A percentile compares a stretch with the other conserved stretches of the same genome.
Evolutionary conservation across 2,329 filamentous ascomycete species (phyloP).

Genomic region (Dothideomycetes sp.): DNA sequence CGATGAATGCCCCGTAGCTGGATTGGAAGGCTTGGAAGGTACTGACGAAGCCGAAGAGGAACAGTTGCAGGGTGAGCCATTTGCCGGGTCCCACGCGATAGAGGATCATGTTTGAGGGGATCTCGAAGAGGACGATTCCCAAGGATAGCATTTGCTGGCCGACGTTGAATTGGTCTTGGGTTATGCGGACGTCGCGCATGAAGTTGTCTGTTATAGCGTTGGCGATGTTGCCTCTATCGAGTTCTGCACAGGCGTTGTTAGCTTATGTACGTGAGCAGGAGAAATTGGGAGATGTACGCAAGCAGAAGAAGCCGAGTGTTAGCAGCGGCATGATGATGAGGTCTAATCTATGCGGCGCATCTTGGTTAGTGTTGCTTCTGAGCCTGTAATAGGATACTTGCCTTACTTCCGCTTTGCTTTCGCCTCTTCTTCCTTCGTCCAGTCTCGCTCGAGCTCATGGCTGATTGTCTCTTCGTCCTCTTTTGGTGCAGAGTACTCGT

Average conservation of each 20-base stretch:
- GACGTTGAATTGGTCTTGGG: conserved; percentile 22
- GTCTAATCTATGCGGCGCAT: conserved; percentile 16
- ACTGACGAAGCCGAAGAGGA: conserved; percentile 26
- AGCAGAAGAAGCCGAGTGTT: conserved; percentile 22
- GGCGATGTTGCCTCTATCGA: conserved; percentile 21
- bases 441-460: conserved; percentile 12
- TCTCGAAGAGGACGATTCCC: conserved; percentile 22
- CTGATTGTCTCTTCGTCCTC: conserved; percentile 4
- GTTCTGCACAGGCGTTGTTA: conserved; percentile 11
- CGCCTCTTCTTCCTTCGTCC: conserved; percentile 18
- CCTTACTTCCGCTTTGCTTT: conserved; percentile 20
- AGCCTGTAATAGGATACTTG: neutral
- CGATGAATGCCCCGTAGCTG: conserved; percentile 25
- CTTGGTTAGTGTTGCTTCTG: conserved; percentile 1
- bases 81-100: conserved; percentile 25
- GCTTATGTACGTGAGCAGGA: neutral
- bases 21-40: conserved; percentile 31
- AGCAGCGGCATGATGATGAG: conserved; percentile 22
- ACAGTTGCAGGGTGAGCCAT: conserved; percentile 28
- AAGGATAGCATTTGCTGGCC: conserved; percentile 23
- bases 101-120: conserved; percentile 20
- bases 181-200: conserved; percentile 20
- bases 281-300: conserved; percentile 11
- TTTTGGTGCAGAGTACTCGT: neutral
- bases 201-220: conserved; percentile 22